Percentiles rank a stretch among this genome's conserved stretches.
These are phyloP conservation scores for Thalassia testudinum DNA, from an alignment of 116 monocot genomes.

Conservation along the genomic window DNA sequence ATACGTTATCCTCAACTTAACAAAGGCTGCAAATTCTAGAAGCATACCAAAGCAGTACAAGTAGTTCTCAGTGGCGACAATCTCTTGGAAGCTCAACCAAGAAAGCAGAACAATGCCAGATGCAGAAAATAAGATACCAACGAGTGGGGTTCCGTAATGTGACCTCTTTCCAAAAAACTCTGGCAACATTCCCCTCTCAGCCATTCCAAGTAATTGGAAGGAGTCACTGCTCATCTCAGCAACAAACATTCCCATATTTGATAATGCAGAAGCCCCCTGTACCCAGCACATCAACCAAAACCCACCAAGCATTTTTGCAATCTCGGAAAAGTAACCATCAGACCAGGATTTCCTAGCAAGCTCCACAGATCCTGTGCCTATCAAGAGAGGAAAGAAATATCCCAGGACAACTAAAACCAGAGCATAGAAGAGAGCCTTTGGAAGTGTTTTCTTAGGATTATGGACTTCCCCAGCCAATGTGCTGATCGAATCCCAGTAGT, in stretches of 20 bases:
- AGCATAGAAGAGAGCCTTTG: conserved; percentile 56
- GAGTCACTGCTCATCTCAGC: conserved; percentile 82
- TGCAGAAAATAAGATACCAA: too few species aligned
- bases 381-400: conserved; percentile 55
- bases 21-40: too few species aligned
- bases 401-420: conserved; percentile 41
- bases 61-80: too few species aligned
- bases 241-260: conserved; percentile 69
- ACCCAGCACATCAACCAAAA: conserved; percentile 59
- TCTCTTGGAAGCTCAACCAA: too few species aligned
- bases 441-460: conserved; percentile 44
- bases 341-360: conserved; percentile 43
- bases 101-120: too few species aligned
- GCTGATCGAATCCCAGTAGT: conserved; percentile 73
- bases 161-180: too few species aligned
- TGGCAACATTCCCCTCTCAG: too few species aligned
- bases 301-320: conserved; percentile 52
- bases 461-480: conserved; percentile 73
- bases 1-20: too few species aligned
- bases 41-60: too few species aligned
- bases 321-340: conserved; percentile 62
- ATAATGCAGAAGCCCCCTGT: conserved; percentile 48
- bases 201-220: conserved; percentile 76
- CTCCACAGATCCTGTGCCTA: conserved; percentile 50
- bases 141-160: too few species aligned